phyloP scores from a whole-genome alignment of 352 stramenopile species.

The Phytophthora ohioensis region DNA sequence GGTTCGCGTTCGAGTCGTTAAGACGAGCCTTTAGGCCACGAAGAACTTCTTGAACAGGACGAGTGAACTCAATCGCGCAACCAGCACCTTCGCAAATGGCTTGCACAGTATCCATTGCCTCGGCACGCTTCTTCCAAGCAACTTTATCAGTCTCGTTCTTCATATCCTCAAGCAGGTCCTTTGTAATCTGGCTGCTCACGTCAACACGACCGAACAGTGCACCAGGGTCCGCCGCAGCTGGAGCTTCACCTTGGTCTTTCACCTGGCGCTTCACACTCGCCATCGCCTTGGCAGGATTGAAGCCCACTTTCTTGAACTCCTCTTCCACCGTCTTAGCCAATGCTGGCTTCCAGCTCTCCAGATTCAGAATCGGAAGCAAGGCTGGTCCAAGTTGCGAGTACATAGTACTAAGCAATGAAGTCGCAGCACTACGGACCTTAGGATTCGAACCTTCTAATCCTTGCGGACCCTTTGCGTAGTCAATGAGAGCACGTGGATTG shows the following conservation, averaged over 20 bases:
- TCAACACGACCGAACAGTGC: constrained; percentile 81
- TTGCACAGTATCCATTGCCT: constrained; percentile 84
- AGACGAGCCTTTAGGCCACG: constrained; percentile 79
- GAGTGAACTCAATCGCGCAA: constrained; percentile 86
- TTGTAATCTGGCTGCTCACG: constrained; percentile 84
- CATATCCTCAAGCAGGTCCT: constrained; percentile 87
- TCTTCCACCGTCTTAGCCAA: constrained; percentile 76
- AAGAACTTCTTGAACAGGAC: constrained; percentile 80
- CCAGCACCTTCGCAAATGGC: constrained; percentile 80
- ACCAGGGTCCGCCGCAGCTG: constrained; percentile 51
- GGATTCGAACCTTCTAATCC: constrained; percentile 84
- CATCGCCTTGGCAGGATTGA: constrained; percentile 66
- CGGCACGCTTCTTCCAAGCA: constrained; percentile 86
- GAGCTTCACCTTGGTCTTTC: constrained; percentile 68
- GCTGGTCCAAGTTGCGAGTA: constrained; percentile 87
- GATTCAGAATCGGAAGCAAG: constrained; percentile 78
- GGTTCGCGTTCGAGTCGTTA: constrained; percentile 87
- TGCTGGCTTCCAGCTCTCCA: constrained; percentile 88
- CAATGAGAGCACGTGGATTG: constrained; percentile 75
- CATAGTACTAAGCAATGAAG: constrained; percentile 76
- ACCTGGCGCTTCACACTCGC: constrained; percentile 71
- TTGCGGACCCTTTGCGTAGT: constrained; percentile 76
- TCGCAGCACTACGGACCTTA: constrained; percentile 78
- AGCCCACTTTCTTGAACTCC: constrained; percentile 87
- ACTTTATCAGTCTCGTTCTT: constrained; percentile 88